phyloP scores from a whole-genome alignment of 805 yeast genomes.

The Brettanomyces naardenensis region DNA sequence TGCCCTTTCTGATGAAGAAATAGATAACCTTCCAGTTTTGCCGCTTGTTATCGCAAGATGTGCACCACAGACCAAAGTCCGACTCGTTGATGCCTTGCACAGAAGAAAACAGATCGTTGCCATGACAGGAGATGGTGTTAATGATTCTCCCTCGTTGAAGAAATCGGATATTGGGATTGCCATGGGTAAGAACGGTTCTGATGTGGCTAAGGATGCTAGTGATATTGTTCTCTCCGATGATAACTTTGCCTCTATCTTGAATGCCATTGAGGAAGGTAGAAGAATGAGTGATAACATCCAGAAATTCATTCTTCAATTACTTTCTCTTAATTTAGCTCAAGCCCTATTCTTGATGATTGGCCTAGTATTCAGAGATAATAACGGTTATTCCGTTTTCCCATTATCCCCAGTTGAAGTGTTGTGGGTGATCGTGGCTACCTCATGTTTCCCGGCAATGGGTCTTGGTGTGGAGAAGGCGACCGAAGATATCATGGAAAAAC shows the following conservation, averaged over 20 bases:
- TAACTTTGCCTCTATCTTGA: constrained; percentile 70
- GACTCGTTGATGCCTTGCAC: constrained; percentile 73
- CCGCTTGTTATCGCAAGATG: constrained; percentile 79
- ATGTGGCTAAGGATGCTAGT: constrained; percentile 79
- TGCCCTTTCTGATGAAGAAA: constrained; percentile 46
- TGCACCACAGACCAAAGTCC: constrained; percentile 75
- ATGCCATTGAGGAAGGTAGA: constrained; percentile 76
- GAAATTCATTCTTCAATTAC: constrained; percentile 65
- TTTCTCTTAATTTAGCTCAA: constrained; percentile 68
- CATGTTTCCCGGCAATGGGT: constrained; percentile 83
- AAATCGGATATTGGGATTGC: constrained; percentile 79
- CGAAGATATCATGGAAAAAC: constrained; percentile 53
- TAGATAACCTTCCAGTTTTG: constrained; percentile 56
- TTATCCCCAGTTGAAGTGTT: constrained; percentile 72
- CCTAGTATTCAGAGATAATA: constrained; percentile 56
- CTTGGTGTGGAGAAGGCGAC: constrained; percentile 61
- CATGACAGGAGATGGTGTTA: constrained; percentile 82
- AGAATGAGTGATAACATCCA: constrained; percentile 74
- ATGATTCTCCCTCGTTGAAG: constrained; percentile 72
- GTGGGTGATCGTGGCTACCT: constrained; percentile 73
- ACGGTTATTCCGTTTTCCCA: constrained; percentile 71
- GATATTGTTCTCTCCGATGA: constrained; percentile 72
- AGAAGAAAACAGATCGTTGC: constrained; percentile 59
- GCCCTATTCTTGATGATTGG: constrained; percentile 65
- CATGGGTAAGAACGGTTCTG: constrained; percentile 76